Evolutionary conservation across 2,329 filamentous ascomycete genomes (phyloP).

Genomic region (Trichocomaceae sp.): DNA sequence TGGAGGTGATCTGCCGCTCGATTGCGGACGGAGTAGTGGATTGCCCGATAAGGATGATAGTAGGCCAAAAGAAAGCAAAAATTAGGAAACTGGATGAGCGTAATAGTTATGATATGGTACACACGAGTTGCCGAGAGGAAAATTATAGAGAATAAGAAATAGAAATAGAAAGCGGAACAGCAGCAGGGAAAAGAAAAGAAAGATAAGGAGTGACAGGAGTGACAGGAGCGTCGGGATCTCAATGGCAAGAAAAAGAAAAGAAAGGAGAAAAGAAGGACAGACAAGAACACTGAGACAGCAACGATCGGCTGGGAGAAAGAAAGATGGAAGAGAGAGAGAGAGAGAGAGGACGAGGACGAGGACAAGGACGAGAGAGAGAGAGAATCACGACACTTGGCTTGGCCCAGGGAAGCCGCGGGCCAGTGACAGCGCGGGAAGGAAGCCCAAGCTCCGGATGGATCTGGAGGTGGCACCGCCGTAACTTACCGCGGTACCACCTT

Average conservation of each 20-base stretch:
- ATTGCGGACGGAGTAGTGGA: not conserved
- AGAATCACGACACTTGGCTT: not conserved
- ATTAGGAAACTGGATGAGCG: not conserved
- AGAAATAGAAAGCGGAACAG: not conserved
- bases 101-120: not conserved
- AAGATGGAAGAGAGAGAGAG: not conserved
- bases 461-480: not conserved
- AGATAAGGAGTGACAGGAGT: conserved; percentile 11
- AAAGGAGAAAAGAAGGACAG: not conserved
- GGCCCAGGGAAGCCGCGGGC: no score
- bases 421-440: not conserved
- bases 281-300: conserved; percentile 14
- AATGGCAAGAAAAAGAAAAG: conserved; percentile 3
- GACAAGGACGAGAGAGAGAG: conserved; percentile 11
- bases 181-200: conserved; percentile 1
- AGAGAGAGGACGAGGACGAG: conserved; percentile 16
- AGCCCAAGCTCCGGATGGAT: not conserved
- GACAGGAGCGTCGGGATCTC: conserved; percentile 5
- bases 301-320: conserved; percentile 8
- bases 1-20: not conserved
- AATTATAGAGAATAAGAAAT: no score
- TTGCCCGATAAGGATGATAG: not conserved
- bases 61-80: not conserved
- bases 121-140: not conserved
- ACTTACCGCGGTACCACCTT: not conserved